Percentiles rank a stretch among this genome's conserved stretches.
Evolutionary conservation across 768 basidiomycete genomes (phyloP).

Genomic region (Hericium erinaceus): DNA sequence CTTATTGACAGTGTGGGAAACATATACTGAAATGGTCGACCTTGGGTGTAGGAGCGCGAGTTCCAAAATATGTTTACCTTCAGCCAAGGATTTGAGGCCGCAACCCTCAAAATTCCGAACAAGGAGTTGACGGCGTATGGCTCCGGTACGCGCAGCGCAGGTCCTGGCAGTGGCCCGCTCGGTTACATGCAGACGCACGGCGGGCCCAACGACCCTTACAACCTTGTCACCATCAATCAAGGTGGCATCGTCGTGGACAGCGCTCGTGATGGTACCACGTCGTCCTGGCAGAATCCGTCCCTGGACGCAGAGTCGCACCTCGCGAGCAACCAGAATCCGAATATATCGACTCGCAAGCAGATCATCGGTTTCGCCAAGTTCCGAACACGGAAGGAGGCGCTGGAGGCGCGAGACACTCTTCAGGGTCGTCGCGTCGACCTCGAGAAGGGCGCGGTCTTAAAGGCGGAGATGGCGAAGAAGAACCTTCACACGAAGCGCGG

Average conservation of each 20-base stretch:
- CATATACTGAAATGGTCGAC: constrained; percentile 9
- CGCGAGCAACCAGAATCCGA: constrained; percentile 9
- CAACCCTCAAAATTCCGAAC: constrained; percentile 95
- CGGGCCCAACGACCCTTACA: constrained; percentile 75
- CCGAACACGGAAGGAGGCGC: constrained; percentile 74
- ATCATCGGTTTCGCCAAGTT: constrained; percentile 99
- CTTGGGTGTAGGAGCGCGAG: constrained; percentile 74
- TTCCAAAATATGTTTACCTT: constrained; percentile 99
- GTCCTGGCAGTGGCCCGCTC: constrained; percentile 7
- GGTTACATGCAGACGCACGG: constrained; percentile 19
- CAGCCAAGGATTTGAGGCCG: constrained; percentile 90
- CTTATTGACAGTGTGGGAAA: constrained; percentile 3
- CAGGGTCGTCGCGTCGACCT: constrained; percentile 88
- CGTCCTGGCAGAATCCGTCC: constrained; percentile 43
- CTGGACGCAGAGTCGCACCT: constrained; percentile 20
- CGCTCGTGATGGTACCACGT: constrained; percentile 60
- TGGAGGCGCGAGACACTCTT: constrained; percentile 78
- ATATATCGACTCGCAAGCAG: constrained; percentile 71
- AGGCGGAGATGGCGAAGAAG: constrained; percentile 99
- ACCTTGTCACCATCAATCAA: constrained; percentile 73
- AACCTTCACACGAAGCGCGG: constrained; percentile 94
- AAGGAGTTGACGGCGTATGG: constrained; percentile 79
- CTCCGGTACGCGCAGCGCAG: constrained; percentile 15
- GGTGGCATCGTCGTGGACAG: constrained; percentile 77
- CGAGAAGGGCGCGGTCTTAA: constrained; percentile 86